Base-by-base conservation (phyloP, 2,329 filamentous ascomycete species). In the Leptoxyphium fumago region DNA sequence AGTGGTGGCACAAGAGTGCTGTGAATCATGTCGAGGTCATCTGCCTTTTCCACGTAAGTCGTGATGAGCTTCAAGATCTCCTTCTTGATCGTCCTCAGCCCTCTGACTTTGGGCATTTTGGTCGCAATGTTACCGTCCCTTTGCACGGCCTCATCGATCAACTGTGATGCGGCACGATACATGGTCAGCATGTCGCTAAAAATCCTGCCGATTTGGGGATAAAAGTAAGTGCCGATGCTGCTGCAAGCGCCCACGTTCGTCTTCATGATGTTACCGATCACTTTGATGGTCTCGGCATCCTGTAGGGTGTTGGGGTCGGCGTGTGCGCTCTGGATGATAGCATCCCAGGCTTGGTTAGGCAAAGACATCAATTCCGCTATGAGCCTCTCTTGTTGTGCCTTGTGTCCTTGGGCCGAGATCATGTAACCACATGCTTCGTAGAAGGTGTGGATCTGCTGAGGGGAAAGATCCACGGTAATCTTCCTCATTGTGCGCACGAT, bases 221-320 rank as follows among this genome's bases (percentile, higher is more conserved):
- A 95, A 65, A 98, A 98, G 67, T 96, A 98, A 43, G 85, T 80
- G 29, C 93, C 91, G 46, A 98, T 91, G 1, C 91, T 96, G 30
- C 84, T 85, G 64, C 91, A 98, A 30, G 91, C 91, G n/a, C 93
- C 89, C 4, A 98, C 91, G 56, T 98, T 98, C 1, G 91, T 98
- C 75, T 98, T 98, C 91, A 98, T 98, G 61, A 98, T 95, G 66
- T 98, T 98, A 52, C 91, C 91, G 50, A 98, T 88, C 53, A 98
- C 81, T 71, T 98, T 98, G 69, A 98, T 96, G 1, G 88, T 94
- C 54, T 98, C 88, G 10, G 80, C 72, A 58, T 96, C 87, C 62
- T 96, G 86, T 10, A 98, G 73, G 52, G 91, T 87, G 17, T 79
- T 74, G 0, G 91, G 86, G 60, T 95, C 81, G 48, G 82, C 74